Evolutionary conservation across 352 stramenopile species (phyloP).

Genomic region (Phytophthora cactorum): DNA sequence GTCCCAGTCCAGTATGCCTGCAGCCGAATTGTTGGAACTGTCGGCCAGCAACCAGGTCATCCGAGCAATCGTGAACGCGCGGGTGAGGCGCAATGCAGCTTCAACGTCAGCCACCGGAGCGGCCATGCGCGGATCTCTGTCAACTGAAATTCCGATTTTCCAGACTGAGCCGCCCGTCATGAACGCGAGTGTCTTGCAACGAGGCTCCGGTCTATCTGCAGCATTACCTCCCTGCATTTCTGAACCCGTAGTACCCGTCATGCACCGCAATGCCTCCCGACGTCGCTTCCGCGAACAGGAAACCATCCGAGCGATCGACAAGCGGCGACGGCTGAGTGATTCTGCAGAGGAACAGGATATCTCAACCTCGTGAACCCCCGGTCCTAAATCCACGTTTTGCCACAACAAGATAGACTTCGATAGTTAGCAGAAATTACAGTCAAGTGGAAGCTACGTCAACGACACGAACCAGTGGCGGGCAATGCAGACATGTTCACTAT

Average conservation of each 20-base stretch:
- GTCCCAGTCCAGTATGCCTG: constrained; percentile 79
- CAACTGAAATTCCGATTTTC: constrained; percentile 56
- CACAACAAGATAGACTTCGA: constrained; percentile 36
- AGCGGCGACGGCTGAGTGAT: constrained; percentile 62
- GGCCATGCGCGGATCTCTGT: constrained; percentile 26
- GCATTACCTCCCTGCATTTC: constrained; percentile 58
- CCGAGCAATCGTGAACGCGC: constrained; percentile 84
- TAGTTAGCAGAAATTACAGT: constrained; percentile 37
- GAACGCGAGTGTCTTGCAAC: constrained; percentile 82
- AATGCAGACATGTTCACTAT: constrained; percentile 22
- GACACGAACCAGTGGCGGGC: constrained; percentile 13
- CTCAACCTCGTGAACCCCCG: constrained; percentile 43
- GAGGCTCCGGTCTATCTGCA: constrained; percentile 42
- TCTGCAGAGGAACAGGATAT: constrained; percentile 64
- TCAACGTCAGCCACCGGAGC: constrained; percentile 12
- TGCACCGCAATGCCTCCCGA: constrained; percentile 70
- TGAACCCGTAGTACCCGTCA: constrained; percentile 74
- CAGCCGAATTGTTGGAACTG: constrained; percentile 77
- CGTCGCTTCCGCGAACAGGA: constrained; percentile 63
- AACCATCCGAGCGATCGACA: constrained; percentile 52
- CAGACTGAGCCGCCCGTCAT: constrained; percentile 69
- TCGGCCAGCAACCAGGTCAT: constrained; percentile 89
- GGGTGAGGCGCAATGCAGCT: constrained; percentile 66
- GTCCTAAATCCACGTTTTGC: constrained; percentile 32
- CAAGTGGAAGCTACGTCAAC: constrained; percentile 26